These are phyloP conservation scores for Suhomyces ambrosiae DNA, from an alignment of 1,139 yeast genomes.

Conservation along the genomic window DNA sequence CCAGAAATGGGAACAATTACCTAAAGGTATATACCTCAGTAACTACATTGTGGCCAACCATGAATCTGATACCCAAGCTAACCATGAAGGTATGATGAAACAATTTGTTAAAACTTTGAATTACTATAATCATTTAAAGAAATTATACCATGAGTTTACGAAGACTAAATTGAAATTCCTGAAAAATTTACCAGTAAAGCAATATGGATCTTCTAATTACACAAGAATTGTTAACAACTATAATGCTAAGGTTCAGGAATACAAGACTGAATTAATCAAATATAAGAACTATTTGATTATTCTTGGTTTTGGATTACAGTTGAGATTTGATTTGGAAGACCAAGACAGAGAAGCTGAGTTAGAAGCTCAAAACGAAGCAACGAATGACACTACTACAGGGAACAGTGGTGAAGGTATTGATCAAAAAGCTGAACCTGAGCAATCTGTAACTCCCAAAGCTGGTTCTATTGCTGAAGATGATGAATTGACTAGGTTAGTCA, in stretches of 20 bases:
- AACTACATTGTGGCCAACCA: slow-evolving; percentile 31
- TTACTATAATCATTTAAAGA: slow-evolving; percentile 46
- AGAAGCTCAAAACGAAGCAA: slow-evolving; percentile 8
- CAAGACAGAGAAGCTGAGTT: slow-evolving; percentile 25
- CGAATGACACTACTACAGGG: slow-evolving; percentile 18
- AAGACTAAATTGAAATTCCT: slow-evolving; percentile 35
- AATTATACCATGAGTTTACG: slow-evolving; percentile 39
- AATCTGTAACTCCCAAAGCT: slow-evolving; percentile 4
- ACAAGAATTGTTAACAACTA: slow-evolving; percentile 39
- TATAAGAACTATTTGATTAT: slow-evolving; percentile 50
- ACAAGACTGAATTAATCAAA: slow-evolving; percentile 46
- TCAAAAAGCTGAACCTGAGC: slow-evolving; percentile 4
- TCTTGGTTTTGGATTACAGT: slow-evolving; percentile 51
- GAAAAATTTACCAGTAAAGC: slow-evolving; percentile 30
- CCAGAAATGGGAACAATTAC: slow-evolving; percentile 45
- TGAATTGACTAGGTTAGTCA: slow-evolving; percentile 39
- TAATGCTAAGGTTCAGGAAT: slow-evolving; percentile 42
- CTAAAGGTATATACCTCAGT: slow-evolving; percentile 47
- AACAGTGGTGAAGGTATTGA: slow-evolving; percentile 15
- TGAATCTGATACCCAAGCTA: slow-evolving; percentile 24
- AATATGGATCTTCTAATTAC: slow-evolving; percentile 38
- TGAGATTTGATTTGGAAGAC: slow-evolving; percentile 47
- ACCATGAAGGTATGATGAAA: slow-evolving; percentile 49
- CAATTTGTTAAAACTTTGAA: slow-evolving; percentile 48
- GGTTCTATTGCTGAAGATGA: slow-evolving; percentile 23